Evolutionary conservation across 2,329 filamentous ascomycete genomes (phyloP), one percentile per base, ranked within the genome.

Genomic region (Colletotrichum godetiae): DNA sequence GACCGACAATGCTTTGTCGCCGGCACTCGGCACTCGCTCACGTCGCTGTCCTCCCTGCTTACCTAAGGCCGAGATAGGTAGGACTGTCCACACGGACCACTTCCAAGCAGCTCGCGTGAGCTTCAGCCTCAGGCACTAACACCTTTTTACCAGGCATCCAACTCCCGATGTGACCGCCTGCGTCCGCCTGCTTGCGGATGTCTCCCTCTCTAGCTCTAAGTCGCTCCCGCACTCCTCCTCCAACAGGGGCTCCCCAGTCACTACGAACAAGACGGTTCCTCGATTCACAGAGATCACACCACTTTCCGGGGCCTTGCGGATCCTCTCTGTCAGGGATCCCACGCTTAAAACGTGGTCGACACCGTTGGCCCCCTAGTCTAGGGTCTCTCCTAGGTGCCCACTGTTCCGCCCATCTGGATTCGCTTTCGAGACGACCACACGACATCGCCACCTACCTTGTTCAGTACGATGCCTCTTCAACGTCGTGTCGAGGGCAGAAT

Each of bases 271-370:
- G 27, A 27, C 49, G 49, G 56, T 67, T 46, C 57, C 58, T 35
- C 65, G 35, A 33, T n/a, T 52, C 65, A 52, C 24, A 63, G 46
- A 72, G 69, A 72, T 72, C 69, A 72, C 69, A 72, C 69, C 69
- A 72, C 69, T 68, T 72, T 72, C 65, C 65, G 65, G 69, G 58
- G 57, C 68, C 37, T 62, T 63, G 53, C 57, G 69, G 69, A 33
- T 27, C 57, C 29, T 24, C 19, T 24, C 42, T 19, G 52, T 58
- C 68, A 68, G 52, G 65, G 58, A 58, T 53, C 29, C 69, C 59
- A 60, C 60, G 66, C 53, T 46, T 56, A 35, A 35, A 31, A 58
- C 66, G n/a, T 64, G 29, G 29, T 46, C 59, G 57, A 70, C 52
- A 56, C 52, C 35, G 42, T 49, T 22, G 42, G 19, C 42, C 42